Percentiles rank a stretch among this genome's conserved stretches.
These are phyloP conservation scores for Globisporangium echinulatum DNA, from an alignment of 352 stramenopile genomes.

Conservation along the genomic window DNA sequence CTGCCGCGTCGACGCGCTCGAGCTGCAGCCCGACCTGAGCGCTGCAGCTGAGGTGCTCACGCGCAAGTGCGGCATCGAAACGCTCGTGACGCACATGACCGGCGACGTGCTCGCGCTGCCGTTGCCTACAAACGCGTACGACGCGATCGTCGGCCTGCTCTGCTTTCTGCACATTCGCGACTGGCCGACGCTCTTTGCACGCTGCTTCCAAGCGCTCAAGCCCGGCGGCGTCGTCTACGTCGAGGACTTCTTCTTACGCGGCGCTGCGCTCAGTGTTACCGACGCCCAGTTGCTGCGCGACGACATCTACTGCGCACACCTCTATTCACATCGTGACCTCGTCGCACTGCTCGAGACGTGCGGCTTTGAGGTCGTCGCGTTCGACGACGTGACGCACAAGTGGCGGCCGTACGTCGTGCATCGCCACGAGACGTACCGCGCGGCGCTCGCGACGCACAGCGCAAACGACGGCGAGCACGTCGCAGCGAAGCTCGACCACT, in stretches of 20 bases:
- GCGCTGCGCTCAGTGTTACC: conserved; percentile 23
- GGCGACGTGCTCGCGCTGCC: conserved; percentile 56
- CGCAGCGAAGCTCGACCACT: conserved; percentile 57
- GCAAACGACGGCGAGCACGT: conserved; percentile 44
- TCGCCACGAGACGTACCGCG: conserved; percentile 36
- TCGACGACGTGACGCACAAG: conserved; percentile 57
- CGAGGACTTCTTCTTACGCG: conserved; percentile 69
- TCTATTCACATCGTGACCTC: conserved; percentile 39
- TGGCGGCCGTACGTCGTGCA: conserved; percentile 55
- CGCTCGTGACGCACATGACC: conserved; percentile 43
- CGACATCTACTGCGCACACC: conserved; percentile 59
- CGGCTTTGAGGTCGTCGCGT: conserved; percentile 50
- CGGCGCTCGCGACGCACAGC: conserved; percentile 39
- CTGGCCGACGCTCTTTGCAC: conserved; percentile 50
- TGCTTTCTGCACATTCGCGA: conserved; percentile 77
- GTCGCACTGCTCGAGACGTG: conserved; percentile 24
- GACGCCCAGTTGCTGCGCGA: conserved; percentile 41
- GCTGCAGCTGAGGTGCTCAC: conserved; percentile 53
- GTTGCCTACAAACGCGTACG: conserved; percentile 26
- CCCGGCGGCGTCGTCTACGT: conserved; percentile 64
- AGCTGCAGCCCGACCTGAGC: conserved; percentile 74
- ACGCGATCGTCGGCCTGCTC: conserved; percentile 59
- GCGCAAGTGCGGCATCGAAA: conserved; percentile 36
- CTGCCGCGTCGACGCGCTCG: conserved; percentile 63
- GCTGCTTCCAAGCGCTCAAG: conserved; percentile 50